Evolutionary conservation across 495 filamentous ascomycete genomes (phyloP).

Genomic region (Penicillium steckii): DNA sequence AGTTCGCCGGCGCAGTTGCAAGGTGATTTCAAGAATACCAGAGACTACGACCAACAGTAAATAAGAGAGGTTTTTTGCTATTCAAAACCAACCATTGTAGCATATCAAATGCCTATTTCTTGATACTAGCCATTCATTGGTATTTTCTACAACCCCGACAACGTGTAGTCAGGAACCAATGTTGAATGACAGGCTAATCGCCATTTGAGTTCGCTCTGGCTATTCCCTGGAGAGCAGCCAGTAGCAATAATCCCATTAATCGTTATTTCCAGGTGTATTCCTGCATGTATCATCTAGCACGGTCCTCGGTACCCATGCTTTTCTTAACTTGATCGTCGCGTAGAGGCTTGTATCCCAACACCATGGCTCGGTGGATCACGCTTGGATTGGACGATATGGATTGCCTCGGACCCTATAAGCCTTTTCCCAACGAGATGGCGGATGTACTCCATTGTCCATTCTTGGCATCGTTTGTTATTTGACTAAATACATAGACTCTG

Average conservation of each 20-base stretch:
- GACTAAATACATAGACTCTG: constrained; percentile 10
- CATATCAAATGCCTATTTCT: neutral
- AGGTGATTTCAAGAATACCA: no score
- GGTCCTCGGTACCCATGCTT: neutral
- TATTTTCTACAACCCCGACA: neutral
- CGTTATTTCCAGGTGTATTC: neutral
- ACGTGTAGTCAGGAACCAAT: neutral
- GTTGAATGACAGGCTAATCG: neutral
- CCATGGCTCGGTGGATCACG: constrained; percentile 35
- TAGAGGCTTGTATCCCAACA: constrained; percentile 19
- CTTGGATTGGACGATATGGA: constrained; percentile 31
- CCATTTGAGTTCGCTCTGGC: neutral
- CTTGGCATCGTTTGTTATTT: constrained; percentile 34
- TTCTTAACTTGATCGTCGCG: constrained; percentile 4
- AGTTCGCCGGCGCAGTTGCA: no score
- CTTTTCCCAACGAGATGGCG: constrained; percentile 23
- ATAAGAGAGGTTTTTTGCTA: no score
- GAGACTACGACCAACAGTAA: no score
- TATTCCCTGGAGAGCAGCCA: neutral
- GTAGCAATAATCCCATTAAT: neutral
- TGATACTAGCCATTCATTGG: neutral
- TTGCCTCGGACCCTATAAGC: constrained; percentile 23
- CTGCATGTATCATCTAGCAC: neutral
- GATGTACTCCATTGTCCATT: constrained; percentile 40
- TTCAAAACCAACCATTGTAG: no score